Evolutionary conservation across 306 rosid genomes (phyloP), one percentile per base, ranked within the genome.

Genomic region (Dryas octopetala): DNA sequence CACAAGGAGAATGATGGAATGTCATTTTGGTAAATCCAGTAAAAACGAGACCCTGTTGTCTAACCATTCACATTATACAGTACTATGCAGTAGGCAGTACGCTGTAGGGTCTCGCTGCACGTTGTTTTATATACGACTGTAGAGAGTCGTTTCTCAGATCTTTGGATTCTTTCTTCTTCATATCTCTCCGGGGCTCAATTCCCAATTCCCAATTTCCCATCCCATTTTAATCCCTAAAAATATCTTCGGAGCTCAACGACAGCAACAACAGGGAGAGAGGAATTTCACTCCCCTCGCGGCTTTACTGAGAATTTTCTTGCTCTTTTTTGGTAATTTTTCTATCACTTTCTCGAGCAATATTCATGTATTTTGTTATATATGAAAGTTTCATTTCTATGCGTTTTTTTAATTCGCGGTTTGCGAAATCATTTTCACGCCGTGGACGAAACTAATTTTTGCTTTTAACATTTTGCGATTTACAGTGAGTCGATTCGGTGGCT

Each of bases 101-200:
- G 51, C 48, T 4, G 28, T 41, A 6, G 23, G 38, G 38, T 32
- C 38, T 32, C 4, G 26, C 38, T 53, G 65, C 15, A 68, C 41
- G 41, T 60, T 48, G 38, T 61, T 60, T 80, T 77, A 83, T 73
- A 83, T 62, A 44, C 48, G 45, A 74, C 83, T 62, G 80, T 43
- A 65, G 57, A 71, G 10, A 68, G 14, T 12, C 65, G n/a, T 75
- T 77, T 82, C 79, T 82, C 79, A 74, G 89, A 86, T 80, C 85
- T 78, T 80, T 69, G 66, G 51, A 61, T 49, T 59, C 71, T 65
- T 50, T 7, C 28, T 53, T 9, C 0, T 45, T 12, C 23, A 8
- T 15, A 7, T 4, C 74, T 73, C 75, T 47, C 8, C 9, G 61
- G 60, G 53, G 71, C 76, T 71, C 64, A 38, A 74, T 54, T 40